Evolutionary conservation across 108 stramenopile genomes (phyloP), one percentile per base, ranked within the genome.

Genomic region (Bacterosira constricta): DNA sequence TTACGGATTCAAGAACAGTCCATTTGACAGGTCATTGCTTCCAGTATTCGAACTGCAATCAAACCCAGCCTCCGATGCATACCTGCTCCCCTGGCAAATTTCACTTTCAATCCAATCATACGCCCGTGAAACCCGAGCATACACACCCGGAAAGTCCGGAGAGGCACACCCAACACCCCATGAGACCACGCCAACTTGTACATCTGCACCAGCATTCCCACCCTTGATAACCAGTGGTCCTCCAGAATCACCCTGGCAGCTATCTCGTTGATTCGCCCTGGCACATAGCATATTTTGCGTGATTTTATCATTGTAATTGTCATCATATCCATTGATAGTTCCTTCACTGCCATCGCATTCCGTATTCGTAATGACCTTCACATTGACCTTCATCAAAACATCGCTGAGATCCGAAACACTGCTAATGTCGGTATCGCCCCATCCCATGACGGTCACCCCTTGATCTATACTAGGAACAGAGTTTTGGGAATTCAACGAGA

Each of bases 381-480:
- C 69, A 29, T 79, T 69, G 2, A 56, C 69, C 32, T 49, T 47
- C 35, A 49, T 64, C 27, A 79, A 53, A 0, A 44, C 63, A 45
- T 52, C 39, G 47, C 66, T 66, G 56, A 60, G 8, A 12, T 26
- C 35, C 17, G 32, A 3, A 3, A 17, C 25, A 1, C 45, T 23
- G 0, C 63, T 56, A 11, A 54, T 30, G 23, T 50, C 42, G 5
- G 67, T 74, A 49, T 54, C 58, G 29, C 86, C 88, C 62, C 85
- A 75, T 36, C 90, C 90, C 60, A 85, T 63, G 0, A 83, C 79
- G 0, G 81, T 83, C 9, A 90, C 63, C 0, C 44, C 42, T n/a
- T 45, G 35, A 18, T 71, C 75, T 20, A 60, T 59, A 1, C 37
- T 15, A 11, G 85, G 85, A 46, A 77, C 45, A 3, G 50, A 45